Evolutionary conservation across 768 basidiomycete species (phyloP), one percentile per base, ranked within the genome.

Genomic region (Kwoniella mangroviensis): DNA sequence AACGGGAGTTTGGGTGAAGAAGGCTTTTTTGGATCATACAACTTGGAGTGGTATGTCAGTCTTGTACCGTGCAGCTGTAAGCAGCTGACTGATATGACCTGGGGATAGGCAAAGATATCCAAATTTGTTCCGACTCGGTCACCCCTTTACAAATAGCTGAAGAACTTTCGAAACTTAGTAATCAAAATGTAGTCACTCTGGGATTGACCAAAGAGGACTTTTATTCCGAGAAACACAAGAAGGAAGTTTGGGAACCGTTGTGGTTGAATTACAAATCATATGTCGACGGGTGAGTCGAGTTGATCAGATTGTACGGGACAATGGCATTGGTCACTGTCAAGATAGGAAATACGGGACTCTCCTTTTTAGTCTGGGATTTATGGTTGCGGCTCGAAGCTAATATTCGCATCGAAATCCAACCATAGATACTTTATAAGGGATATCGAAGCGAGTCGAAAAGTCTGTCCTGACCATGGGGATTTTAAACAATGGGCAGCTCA

Each of bases 11-110:
- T 65, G 63, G 63, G 63, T 65, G 15, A 54, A 54, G 52, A 65
- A 65, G 40, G 63, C 63, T 51, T 65, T 65, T 22, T 55, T 54
- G 52, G 52, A 65, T 42, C 63, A 54, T 24, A 65, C 55, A 12
- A 19, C 7, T n/a, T 65, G 51, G 51, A 34, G 22, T 28, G 63
- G 63, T 65, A 52, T 19, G 52, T 52, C 41, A n/a, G 1, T 26
- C 13, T 61, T 24, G 34, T 26, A n/a, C n/a, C n/a, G n/a, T n/a
- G n/a, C n/a, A n/a, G n/a, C n/a, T n/a, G n/a, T n/a, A n/a, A n/a
- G n/a, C n/a, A n/a, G n/a, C n/a, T 21, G 13, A 59, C 4, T 59
- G 26, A 59, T 28, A n/a, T 59, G 28, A 7, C 26, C 6, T 34
- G 10, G 34, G 4, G 10, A 19, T 55, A 65, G 63, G 63, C 34